Evolutionary conservation across 1,284 basidiomycete genomes (phyloP), one percentile per base, ranked within the genome.

Genomic region (Marasmius fiardii): DNA sequence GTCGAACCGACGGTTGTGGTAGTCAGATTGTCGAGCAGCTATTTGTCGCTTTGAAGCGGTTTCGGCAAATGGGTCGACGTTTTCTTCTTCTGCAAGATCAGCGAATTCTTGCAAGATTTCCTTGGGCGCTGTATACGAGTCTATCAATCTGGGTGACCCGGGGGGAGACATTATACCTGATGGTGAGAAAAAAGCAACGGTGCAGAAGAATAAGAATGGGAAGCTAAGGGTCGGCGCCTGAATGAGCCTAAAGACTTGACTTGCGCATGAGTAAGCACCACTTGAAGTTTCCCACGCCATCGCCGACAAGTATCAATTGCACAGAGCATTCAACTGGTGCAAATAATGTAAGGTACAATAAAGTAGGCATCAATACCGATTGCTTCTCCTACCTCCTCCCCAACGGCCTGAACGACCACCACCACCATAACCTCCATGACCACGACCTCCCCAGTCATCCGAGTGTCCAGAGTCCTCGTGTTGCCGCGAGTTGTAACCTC

Each of bases 41-140:
- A 99, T 94, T 78, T 98, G 96, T 61, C 93, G 90, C 66, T 92
- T 87, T 58, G 88, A 90, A 37, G 94, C 91, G 31, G 93, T 93
- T 72, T 95, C 93, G 55, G 92, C 90, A 66, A 99, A 96, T 12
- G 93, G 95, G 71, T 99, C 95, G 64, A 92, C 76, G 68, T 92
- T 80, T 66, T 96, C 93, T 69, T 94, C 92, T 67, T 96, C 94
- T 26, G 92, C 92, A 70, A 94, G 82, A 60, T 94, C 86, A 47
- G 89, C 92, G 65, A 98, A 98, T 73, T 99, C 97, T 72, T 95
- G 85, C 33, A 98, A 81, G 51, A 99, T 81, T 60, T 99, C 95
- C 76, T 94, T 95, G 7, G 96, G 94, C 43, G 84, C 95, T 52
- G 95, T 93, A 72, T 89, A 94, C 50, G 89, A 91, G 79, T 92